Evolutionary conservation across 2,329 filamentous ascomycete genomes (phyloP), one percentile per base, ranked within the genome.

Genomic region (Drechslerella stenobrocha): DNA sequence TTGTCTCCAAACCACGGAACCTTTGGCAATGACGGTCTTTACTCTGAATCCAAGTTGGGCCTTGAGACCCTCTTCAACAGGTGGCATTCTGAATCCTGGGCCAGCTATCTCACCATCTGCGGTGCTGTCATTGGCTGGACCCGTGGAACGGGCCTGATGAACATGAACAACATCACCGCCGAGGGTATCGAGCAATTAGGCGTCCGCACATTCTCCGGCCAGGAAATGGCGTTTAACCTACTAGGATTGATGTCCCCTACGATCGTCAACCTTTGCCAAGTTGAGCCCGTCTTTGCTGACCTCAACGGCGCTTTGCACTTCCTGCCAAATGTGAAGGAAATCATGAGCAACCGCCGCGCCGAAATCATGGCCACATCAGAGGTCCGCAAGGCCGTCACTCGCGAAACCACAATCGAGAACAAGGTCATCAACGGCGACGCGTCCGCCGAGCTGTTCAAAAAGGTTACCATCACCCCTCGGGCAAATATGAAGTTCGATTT

Each of bases 121-220:
- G 93, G 93, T 80, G 92, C 92, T 70, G 90, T 97, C 77, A 98
- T 98, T 76, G 93, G 93, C 70, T 98, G 93, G 93, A 98, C 93
- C 73, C 92, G 93, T 79, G 93, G 92, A 71, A 98, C 93, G 70
- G 93, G 93, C 76, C 85, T 98, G 73, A 98, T 98, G 92, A 89
- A 88, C 72, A 91, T 88, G 75, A 97, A 97, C 82, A 97, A 98
- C 78, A 86, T 97, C 73, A 91, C 97, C 71, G 93, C 93, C 32
- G 92, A 97, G 77, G 93, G 92, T 66, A 90, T 98, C 59, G 93
- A 98, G 81, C 89, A 89, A 73, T 93, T 95, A 72, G 93, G 93
- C 74, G 93, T 97, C 23, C 90, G 93, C 73, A 98, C 93, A 2
- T 98, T 98, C 82, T 97, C 92, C 7, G 93, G 97, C 79, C 90